A percentile compares a stretch with the other conserved stretches of the same genome.
Evolutionary conservation across 441 rosid genomes (phyloP).

Genomic region (Macaranga tanarius): DNA sequence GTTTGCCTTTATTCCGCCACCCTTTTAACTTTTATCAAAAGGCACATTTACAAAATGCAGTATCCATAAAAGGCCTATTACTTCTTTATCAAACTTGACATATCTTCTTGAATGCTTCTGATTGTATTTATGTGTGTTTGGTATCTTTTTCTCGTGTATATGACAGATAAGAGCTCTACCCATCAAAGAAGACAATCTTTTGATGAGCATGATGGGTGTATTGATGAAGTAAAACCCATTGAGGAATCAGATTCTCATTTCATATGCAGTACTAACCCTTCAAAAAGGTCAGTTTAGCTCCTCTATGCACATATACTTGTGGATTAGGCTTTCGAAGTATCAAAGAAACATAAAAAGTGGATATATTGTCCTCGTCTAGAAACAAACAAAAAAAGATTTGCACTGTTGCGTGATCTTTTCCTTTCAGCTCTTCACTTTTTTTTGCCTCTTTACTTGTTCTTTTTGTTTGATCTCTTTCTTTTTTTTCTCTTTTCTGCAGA

Average conservation of each 20-base stretch:
- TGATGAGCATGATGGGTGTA: constrained; percentile 39
- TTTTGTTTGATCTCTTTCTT: background rate
- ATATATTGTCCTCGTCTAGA: constrained; percentile 14
- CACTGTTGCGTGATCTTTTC: constrained; percentile 26
- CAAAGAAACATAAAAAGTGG: constrained; percentile 13
- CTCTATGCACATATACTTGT: background rate
- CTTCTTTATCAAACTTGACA: background rate
- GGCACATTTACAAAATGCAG: background rate
- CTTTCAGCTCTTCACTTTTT: constrained; percentile 10
- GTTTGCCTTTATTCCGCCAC: background rate
- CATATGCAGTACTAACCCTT: constrained; percentile 29
- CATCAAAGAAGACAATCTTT: constrained; percentile 39
- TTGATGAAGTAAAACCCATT: constrained; percentile 36
- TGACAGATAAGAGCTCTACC: constrained; percentile 37
- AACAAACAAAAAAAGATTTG: constrained; percentile 33
- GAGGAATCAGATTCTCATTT: constrained; percentile 49
- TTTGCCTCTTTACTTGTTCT: constrained; percentile 20
- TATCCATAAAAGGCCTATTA: background rate
- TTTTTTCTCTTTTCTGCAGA: constrained; percentile 25
- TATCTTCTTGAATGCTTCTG: background rate
- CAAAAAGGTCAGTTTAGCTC: constrained; percentile 50
- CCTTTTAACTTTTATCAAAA: background rate
- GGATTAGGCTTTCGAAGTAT: constrained; percentile 10
- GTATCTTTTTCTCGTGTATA: background rate
- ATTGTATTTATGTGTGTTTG: background rate